These are phyloP conservation scores for Podila clonocystis DNA, from an alignment of 192 early-diverging fungal species.

Conservation along the genomic window DNA sequence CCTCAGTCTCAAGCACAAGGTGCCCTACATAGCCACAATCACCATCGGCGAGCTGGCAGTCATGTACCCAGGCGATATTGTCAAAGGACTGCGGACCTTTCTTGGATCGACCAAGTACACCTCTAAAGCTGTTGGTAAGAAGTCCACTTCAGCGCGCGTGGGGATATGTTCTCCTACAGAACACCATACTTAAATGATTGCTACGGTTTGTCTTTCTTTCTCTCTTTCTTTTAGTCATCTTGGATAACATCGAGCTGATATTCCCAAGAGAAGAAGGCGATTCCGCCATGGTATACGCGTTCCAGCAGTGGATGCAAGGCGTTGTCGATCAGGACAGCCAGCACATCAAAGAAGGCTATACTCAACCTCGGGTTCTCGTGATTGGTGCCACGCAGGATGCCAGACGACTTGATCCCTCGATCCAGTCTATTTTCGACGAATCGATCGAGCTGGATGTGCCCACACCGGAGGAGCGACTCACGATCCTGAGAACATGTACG, in stretches of 20 bases:
- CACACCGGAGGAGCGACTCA: slow-evolving; percentile 57
- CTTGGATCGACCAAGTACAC: slow-evolving; percentile 15
- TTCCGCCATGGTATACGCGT: slow-evolving; percentile 22
- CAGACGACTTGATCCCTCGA: slow-evolving; percentile 17
- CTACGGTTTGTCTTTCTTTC: not conserved
- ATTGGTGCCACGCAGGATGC: slow-evolving; percentile 24
- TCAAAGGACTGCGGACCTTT: slow-evolving; percentile 43
- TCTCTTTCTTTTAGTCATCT: slow-evolving; percentile 36
- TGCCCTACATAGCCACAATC: slow-evolving; percentile 22
- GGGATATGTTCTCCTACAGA: no score
- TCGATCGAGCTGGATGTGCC: slow-evolving; percentile 61
- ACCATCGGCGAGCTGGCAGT: slow-evolving; percentile 54
- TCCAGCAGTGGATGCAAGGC: slow-evolving; percentile 33
- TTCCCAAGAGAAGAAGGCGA: slow-evolving; percentile 52
- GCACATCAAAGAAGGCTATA: not conserved
- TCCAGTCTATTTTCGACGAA: slow-evolving; percentile 49
- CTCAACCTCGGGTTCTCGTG: slow-evolving; percentile 7
- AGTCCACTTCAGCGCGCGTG: not conserved
- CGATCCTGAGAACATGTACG: slow-evolving; percentile 47
- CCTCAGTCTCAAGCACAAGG: slow-evolving; percentile 20
- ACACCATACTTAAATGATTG: no score
- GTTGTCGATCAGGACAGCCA: slow-evolving; percentile 9
- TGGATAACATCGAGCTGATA: slow-evolving; percentile 64
- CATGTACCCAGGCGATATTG: slow-evolving; percentile 51
- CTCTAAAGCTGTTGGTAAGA: slow-evolving; percentile 14